Evolutionary conservation across 768 basidiomycete genomes (phyloP).

Genomic region (Termitomyces sp.): DNA sequence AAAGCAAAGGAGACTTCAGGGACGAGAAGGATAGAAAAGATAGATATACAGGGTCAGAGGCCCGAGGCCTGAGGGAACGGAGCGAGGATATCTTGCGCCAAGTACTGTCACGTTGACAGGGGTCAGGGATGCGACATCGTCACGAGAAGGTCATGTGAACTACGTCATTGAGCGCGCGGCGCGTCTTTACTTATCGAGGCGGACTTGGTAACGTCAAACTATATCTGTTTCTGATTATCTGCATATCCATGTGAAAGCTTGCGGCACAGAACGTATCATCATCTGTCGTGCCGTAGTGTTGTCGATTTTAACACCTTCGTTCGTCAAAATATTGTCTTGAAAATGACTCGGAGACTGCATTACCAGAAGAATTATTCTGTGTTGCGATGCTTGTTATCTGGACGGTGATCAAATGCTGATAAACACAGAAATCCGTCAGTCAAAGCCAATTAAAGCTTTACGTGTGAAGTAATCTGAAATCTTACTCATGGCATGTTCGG

Average conservation of each 20-base stretch:
- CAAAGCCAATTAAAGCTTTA: background rate
- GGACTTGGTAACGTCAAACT: background rate
- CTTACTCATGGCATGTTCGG: background rate
- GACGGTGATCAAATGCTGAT: background rate
- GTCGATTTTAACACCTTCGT: background rate
- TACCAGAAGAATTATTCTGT: background rate
- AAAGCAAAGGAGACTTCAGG: conserved; percentile 11
- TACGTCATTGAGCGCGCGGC: background rate
- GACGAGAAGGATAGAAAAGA: conserved; percentile 3
- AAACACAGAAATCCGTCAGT: background rate
- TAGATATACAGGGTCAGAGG: conserved; percentile 14
- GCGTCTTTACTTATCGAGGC: background rate
- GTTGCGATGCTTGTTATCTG: background rate
- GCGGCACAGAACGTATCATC: background rate
- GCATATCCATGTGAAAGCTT: background rate
- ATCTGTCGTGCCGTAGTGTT: background rate
- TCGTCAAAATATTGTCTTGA: background rate
- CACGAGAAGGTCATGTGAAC: conserved; percentile 10
- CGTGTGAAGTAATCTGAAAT: background rate
- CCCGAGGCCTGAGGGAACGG: conserved; percentile 22
- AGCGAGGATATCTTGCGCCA: conserved; percentile 26
- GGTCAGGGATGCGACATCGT: conserved; percentile 8
- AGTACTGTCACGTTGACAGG: conserved; percentile 14
- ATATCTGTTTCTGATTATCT: background rate
- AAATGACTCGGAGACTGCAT: background rate